These are phyloP conservation scores for Phycomyces nitens DNA, from an alignment of 192 early-diverging fungal genomes.

Conservation along the genomic window DNA sequence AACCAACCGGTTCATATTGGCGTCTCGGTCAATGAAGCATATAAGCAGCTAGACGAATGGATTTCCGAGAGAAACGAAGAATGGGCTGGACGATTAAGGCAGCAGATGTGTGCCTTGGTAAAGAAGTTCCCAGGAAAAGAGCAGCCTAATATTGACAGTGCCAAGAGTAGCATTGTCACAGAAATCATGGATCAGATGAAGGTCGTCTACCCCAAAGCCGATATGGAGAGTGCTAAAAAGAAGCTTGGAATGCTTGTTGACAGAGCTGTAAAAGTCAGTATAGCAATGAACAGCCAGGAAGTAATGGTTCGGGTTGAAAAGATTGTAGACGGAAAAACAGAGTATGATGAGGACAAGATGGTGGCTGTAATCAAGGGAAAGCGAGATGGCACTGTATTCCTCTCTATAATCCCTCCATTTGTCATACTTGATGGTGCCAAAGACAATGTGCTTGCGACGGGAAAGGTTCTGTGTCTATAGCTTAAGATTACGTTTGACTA, in stretches of 20 bases:
- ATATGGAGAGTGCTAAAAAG: conserved; percentile 2
- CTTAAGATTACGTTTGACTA: too few relatives aligned
- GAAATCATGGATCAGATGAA: conserved; percentile 29
- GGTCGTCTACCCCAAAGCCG: conserved; percentile 22
- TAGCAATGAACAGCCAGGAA: conserved; percentile 43
- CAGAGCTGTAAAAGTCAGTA: conserved; percentile 36
- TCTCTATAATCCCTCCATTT: conserved; percentile 11
- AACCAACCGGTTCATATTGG: conserved; percentile 41
- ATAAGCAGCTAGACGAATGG: conserved; percentile 31
- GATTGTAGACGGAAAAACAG: not conserved
- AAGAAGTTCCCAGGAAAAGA: conserved; percentile 28
- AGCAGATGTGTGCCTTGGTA: conserved; percentile 39
- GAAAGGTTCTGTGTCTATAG: too few relatives aligned
- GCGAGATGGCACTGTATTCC: conserved; percentile 9
- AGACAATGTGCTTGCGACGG: too few relatives aligned
- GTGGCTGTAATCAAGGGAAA: conserved; percentile 14
- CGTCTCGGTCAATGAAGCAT: conserved; percentile 25
- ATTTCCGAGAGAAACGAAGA: conserved; percentile 31
- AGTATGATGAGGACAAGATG: conserved; percentile 8
- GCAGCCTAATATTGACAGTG: conserved; percentile 17
- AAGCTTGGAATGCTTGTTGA: conserved; percentile 38
- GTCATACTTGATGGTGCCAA: too few relatives aligned
- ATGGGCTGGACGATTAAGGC: conserved; percentile 37
- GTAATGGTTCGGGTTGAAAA: not conserved
- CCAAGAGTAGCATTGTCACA: conserved; percentile 22